A percentile compares a stretch with the other conserved stretches of the same genome.
Evolutionary conservation across 768 basidiomycete genomes (phyloP).

Genomic region (Termitomyces sp.): DNA sequence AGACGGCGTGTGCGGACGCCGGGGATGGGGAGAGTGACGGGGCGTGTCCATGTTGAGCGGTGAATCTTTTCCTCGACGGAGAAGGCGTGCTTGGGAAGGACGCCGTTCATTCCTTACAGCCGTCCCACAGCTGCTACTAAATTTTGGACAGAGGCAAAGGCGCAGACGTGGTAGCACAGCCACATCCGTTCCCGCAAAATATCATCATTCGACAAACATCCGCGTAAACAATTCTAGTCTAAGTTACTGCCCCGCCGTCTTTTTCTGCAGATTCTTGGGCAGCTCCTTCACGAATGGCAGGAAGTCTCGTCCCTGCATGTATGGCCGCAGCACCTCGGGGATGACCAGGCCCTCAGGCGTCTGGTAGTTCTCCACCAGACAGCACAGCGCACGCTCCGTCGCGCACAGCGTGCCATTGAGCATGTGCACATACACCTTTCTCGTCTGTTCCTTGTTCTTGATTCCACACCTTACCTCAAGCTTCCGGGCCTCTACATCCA

Average conservation of each 20-base stretch:
- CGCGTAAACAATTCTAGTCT: too few species aligned
- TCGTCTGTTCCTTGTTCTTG: conserved; percentile 84
- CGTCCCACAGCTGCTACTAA: conserved; percentile 5
- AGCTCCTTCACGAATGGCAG: conserved; percentile 80
- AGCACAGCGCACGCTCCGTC: conserved; percentile 94
- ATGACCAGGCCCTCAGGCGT: conserved; percentile 92
- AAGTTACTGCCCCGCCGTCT: conserved; percentile 39
- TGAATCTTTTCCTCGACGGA: conserved; percentile 41
- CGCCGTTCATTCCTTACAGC: conserved; percentile 29
- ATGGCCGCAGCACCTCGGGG: conserved; percentile 87
- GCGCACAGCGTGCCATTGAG: conserved; percentile 97
- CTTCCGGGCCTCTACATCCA: conserved; percentile 74
- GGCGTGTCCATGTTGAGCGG: conserved; percentile 46
- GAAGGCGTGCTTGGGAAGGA: conserved; percentile 41
- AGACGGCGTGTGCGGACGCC: conserved; percentile 55
- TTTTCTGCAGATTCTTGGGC: conserved; percentile 76
- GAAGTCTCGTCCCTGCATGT: conserved; percentile 95
- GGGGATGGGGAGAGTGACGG: conserved; percentile 56
- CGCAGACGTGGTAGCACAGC: conserved; percentile 23
- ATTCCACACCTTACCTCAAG: conserved; percentile 93
- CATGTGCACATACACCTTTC: conserved; percentile 98
- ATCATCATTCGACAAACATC: too few species aligned
- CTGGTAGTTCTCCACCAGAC: conserved; percentile 98
- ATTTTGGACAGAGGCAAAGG: not conserved
- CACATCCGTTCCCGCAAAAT: conserved; percentile 7